Conservation (phyloP, 257 asterid genomes). For the Linderniella brevidens region DNA sequence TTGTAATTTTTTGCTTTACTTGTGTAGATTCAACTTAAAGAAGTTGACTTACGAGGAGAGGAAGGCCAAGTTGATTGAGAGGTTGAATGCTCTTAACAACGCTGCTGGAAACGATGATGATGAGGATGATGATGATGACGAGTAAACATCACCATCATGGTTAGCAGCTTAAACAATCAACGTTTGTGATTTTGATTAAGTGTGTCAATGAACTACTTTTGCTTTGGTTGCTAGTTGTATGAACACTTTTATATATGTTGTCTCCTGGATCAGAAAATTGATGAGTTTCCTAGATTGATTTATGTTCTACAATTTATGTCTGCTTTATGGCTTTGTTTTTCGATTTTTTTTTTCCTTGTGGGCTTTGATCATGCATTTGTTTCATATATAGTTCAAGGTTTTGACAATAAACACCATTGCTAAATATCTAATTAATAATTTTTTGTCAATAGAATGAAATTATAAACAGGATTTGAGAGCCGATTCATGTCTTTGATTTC, state of each 20-base stretch:
- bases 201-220: neutral
- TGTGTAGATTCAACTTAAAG: constrained; percentile 46
- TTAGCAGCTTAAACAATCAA: neutral
- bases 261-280: no score
- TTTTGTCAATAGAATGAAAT: no score
- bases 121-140: constrained; percentile 36
- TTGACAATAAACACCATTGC: no score
- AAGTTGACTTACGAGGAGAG: constrained; percentile 64
- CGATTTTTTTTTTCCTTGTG: no score
- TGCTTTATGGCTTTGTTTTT: no score
- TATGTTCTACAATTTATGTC: no score
- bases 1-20: constrained; percentile 1
- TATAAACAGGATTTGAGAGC: no score
- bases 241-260: no score
- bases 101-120: constrained; percentile 38
- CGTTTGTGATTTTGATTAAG: constrained; percentile 14
- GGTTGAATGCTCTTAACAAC: constrained; percentile 51
- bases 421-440: no score
- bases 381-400: no score
- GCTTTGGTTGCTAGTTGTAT: neutral
- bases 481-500: neutral
- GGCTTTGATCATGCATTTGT: no score
- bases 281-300: no score
- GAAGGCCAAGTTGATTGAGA: constrained; percentile 45
- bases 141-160: constrained; percentile 14